Base-by-base conservation (phyloP, 225 moss, liverwort and hornwort genomes). In the Pseudisothecium myosuroides region DNA sequence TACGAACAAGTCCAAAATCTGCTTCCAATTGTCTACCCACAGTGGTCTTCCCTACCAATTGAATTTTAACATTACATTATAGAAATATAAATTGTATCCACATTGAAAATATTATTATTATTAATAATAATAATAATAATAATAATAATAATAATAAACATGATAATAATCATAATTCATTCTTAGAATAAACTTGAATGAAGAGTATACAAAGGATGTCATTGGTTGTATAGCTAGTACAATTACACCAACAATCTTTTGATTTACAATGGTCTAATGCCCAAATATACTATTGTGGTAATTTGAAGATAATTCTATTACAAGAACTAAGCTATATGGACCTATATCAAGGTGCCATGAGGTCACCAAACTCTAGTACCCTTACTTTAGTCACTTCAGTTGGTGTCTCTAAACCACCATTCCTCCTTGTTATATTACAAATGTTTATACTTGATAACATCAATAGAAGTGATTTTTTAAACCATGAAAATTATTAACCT, bases 21-120 rank as follows among this genome's bases (percentile, higher is more conserved):
- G 32, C 89, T 71, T 93, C 92, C 72, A 98, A 88, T 12, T 95
- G 93, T 56, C 7, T 96, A 14, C 88, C 79, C 41, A 98, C 15
- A 24, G 87, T 97, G 64, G 96, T 97, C 95, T 95, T 98, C 88
- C 97, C 98, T 98, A 91, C 62, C 90, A 91, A 89, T 92, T 77
- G 89, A 89, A 86, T 83, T 77, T 68, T 9, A 61, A 39, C 29
- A 29, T 54, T 50, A 14, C 9, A 67, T 10, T 47, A 15, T 6
- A 5, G 3, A 60, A 49, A 28, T n/a, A 59, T 16, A 8, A 11
- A 49, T 0, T 6, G 29, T 26, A 59, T 12, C 1, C 21, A 27
- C 7, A 17, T 55, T 43, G 2, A 2, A n/a, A 5, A 14, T 36
- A 1, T n/a, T n/a, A n/a, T n/a, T n/a, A n/a, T n/a, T n/a, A n/a